Evolutionary conservation across 2,329 filamentous ascomycete species (phyloP).

Genomic region (Truncatella angustata): DNA sequence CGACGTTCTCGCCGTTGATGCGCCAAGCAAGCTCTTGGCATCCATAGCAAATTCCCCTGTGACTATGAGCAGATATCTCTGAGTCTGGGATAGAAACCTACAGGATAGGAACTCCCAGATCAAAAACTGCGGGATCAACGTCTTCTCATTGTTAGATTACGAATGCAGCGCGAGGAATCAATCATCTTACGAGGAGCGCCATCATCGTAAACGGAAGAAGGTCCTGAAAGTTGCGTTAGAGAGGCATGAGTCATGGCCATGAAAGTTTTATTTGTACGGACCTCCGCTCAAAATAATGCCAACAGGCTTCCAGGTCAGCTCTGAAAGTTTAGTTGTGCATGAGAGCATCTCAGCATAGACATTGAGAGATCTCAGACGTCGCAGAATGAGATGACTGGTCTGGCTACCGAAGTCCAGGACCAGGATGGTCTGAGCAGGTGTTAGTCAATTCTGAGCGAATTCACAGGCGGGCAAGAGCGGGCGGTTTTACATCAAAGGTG

Average conservation of each 20-base stretch:
- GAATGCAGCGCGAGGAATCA: not conserved
- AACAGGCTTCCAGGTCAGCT: constrained; percentile 76
- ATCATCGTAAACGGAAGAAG: constrained; percentile 76
- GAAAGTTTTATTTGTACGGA: too few relatives aligned
- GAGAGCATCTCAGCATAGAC: constrained; percentile 87
- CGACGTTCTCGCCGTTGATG: constrained; percentile 62
- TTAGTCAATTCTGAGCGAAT: too few relatives aligned
- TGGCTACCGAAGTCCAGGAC: constrained; percentile 71
- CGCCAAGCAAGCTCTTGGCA: constrained; percentile 69
- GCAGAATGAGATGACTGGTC: constrained; percentile 72
- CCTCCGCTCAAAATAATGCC: constrained; percentile 79
- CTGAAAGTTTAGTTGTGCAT: constrained; percentile 77
- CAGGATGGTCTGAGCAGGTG: too few relatives aligned
- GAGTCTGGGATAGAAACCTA: too few relatives aligned
- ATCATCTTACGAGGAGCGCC: constrained; percentile 55
- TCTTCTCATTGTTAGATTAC: constrained; percentile 34
- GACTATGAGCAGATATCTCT: too few relatives aligned
- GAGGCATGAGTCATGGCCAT: not conserved
- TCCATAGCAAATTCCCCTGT: constrained; percentile 66
- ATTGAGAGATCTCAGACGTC: constrained; percentile 73
- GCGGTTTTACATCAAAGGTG: too few relatives aligned
- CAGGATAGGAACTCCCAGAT: constrained; percentile 62
- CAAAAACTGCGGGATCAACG: constrained; percentile 79
- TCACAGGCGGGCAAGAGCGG: too few relatives aligned
- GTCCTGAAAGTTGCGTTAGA: constrained; percentile 27